These are phyloP conservation scores for Clavispora asparagi DNA, from an alignment of 805 yeast species.

Conservation along the genomic window DNA sequence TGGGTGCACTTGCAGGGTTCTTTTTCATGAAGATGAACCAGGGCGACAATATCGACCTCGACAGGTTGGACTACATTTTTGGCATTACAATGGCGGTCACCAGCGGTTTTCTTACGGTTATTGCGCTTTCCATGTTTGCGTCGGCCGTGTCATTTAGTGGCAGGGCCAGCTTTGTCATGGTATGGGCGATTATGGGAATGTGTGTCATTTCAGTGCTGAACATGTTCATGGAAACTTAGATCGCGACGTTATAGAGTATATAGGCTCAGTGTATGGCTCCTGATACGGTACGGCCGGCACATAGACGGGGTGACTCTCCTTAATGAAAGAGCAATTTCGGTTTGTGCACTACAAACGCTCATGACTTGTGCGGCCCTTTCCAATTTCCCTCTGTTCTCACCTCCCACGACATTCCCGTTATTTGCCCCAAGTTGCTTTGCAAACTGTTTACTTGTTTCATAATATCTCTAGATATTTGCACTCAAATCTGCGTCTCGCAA, in stretches of 20 bases:
- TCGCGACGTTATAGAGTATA: too few relatives aligned
- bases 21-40: constrained; percentile 34
- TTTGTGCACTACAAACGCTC: background rate
- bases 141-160: constrained; percentile 71
- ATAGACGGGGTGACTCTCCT: background rate
- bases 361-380: background rate
- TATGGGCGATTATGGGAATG: constrained; percentile 60
- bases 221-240: constrained; percentile 5
- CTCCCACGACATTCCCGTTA: background rate
- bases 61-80: constrained; percentile 39
- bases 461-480: background rate
- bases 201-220: constrained; percentile 46
- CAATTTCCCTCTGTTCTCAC: background rate
- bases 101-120: constrained; percentile 78
- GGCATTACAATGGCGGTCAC: constrained; percentile 67
- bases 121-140: constrained; percentile 81
- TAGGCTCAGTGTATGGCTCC: background rate
- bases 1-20: constrained; percentile 78
- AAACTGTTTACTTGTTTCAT: background rate
- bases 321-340: background rate
- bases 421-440: background rate
- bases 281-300: background rate
- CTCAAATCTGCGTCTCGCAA: background rate
- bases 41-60: constrained; percentile 23
- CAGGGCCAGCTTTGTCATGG: constrained; percentile 50